phyloP scores from a whole-genome alignment of 75 land plant genomes.

The Isoetes taiwanensis region DNA sequence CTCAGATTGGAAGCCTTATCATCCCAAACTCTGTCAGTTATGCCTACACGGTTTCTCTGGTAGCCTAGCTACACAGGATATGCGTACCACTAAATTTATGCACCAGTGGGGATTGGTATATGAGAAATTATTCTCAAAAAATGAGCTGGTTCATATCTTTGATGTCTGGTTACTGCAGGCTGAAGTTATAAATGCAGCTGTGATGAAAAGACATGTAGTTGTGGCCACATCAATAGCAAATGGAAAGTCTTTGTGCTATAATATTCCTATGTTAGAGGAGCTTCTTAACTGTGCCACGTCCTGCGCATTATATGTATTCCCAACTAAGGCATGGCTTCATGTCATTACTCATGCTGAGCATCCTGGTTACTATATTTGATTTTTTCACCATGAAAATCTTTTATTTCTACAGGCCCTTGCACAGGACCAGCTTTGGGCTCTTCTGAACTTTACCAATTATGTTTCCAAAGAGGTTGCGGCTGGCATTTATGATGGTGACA shows the following conservation, averaged over 20 bases:
- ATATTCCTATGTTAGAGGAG: slow-evolving; percentile 80
- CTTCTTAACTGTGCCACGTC: slow-evolving; percentile 31
- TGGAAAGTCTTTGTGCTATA: slow-evolving; percentile 95
- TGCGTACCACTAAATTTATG: too few species aligned
- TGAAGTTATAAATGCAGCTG: slow-evolving; percentile 50
- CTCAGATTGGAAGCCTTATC: too few species aligned
- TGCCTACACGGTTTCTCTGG: too few species aligned
- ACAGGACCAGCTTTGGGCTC: slow-evolving; percentile 77
- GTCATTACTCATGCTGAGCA: too few species aligned
- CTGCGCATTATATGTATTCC: slow-evolving; percentile 93
- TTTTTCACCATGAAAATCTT: too few species aligned
- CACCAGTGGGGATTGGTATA: too few species aligned
- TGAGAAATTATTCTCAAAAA: too few species aligned
- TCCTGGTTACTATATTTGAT: too few species aligned
- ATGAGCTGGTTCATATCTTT: too few species aligned
- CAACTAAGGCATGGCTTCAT: slow-evolving; percentile 95
- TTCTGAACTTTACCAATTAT: slow-evolving; percentile 33
- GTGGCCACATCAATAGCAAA: slow-evolving; percentile 93
- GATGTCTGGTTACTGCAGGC: too few species aligned
- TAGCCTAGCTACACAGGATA: too few species aligned
- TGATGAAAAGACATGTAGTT: slow-evolving; percentile 52
- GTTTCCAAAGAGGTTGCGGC: slow-evolving; percentile 22
- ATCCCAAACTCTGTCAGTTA: too few species aligned
- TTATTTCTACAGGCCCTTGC: slow-evolving; percentile 77
- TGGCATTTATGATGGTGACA: slow-evolving; percentile 96